Evolutionary conservation across 106 monocot genomes (phyloP).

Genomic region (Xerophyta viscosa): DNA sequence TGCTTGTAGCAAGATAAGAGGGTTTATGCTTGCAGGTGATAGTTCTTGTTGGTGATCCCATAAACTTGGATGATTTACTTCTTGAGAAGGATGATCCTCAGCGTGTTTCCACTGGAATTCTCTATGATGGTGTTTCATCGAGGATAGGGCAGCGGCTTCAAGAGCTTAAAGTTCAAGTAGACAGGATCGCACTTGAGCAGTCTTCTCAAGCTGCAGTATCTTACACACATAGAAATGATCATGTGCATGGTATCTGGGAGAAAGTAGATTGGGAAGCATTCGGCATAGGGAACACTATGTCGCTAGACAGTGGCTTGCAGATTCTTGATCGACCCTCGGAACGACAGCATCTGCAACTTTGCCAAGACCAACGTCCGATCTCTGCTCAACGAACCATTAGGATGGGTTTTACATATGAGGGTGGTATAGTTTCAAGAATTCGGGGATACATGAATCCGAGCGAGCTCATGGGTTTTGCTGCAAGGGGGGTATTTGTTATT

Average conservation of each 20-base stretch:
- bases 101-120: conserved; percentile 32
- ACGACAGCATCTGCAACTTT: neutral
- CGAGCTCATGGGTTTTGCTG: conserved; percentile 88
- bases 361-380: neutral
- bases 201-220: conserved; percentile 5
- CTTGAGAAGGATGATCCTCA: conserved; percentile 20
- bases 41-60: conserved; percentile 80
- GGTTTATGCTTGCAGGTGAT: conserved; percentile 45
- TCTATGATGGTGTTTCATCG: conserved; percentile 66
- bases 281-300: conserved; percentile 40
- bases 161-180: conserved; percentile 63
- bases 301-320: conserved; percentile 11
- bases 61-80: conserved; percentile 58
- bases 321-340: neutral
- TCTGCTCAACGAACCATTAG: neutral
- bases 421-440: conserved; percentile 50
- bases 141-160: conserved; percentile 49
- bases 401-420: conserved; percentile 26
- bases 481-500: conserved; percentile 59
- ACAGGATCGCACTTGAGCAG: conserved; percentile 46
- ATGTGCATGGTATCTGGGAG: conserved; percentile 41
- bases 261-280: conserved; percentile 91
- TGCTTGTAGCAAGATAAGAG: neutral
- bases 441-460: conserved; percentile 57
- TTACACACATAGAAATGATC: conserved; percentile 4